Percentiles rank a stretch among this genome's conserved stretches.
These are phyloP conservation scores for Ustilago sp. DNA, from an alignment of 1,284 basidiomycete genomes.

Conservation along the genomic window DNA sequence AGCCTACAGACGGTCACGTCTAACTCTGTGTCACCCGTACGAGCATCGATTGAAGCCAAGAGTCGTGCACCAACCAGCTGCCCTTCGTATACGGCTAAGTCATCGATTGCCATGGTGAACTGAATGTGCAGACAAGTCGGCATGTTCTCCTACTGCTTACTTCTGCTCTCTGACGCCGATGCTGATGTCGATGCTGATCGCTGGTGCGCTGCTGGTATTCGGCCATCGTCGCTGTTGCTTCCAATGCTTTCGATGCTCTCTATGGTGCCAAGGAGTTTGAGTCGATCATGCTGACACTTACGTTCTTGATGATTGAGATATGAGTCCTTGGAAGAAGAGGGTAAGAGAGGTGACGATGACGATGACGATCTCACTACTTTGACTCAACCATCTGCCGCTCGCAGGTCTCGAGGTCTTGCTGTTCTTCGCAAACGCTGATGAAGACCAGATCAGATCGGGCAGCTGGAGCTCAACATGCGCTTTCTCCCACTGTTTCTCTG, in stretches of 20 bases:
- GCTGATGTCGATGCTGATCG: background rate
- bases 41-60: too few species aligned
- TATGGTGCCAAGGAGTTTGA: background rate
- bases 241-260: background rate
- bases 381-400: background rate
- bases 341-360: conserved; percentile 13
- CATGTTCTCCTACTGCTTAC: background rate
- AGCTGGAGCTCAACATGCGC: background rate
- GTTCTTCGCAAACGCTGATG: background rate
- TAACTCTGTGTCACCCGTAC: too few species aligned
- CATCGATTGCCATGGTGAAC: too few species aligned
- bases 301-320: conserved; percentile 46
- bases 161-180: background rate
- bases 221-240: background rate
- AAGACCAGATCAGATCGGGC: background rate
- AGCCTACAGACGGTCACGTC: too few species aligned
- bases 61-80: too few species aligned
- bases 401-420: background rate
- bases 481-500: background rate
- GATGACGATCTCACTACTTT: conserved; percentile 19
- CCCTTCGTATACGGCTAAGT: too few species aligned
- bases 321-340: conserved; percentile 24
- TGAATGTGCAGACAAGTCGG: background rate
- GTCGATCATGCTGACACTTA: conserved; percentile 19
- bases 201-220: background rate